A percentile compares a stretch with the other conserved stretches of the same genome.
Evolutionary conservation across 306 rosid species (phyloP).

Genomic region (Elaeagnus macrophylla): DNA sequence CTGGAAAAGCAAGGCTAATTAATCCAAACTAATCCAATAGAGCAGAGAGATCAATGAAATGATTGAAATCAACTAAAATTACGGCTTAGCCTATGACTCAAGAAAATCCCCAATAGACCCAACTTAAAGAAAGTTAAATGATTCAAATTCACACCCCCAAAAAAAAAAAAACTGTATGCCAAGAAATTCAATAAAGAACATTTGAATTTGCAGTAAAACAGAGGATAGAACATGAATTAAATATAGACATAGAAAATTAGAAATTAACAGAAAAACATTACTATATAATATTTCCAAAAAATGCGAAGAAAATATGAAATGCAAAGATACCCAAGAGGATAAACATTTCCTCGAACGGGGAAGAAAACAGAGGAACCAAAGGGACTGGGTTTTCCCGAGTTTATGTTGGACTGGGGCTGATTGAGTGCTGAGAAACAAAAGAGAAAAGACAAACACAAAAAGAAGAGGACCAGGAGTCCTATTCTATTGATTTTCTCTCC

Average conservation of each 20-base stretch:
- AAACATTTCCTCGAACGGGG: constrained; percentile 57
- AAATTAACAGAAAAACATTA: neutral
- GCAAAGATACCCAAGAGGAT: constrained; percentile 62
- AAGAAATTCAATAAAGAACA: too few relatives aligned
- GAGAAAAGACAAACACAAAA: constrained; percentile 26
- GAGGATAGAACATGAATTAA: too few relatives aligned
- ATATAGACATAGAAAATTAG: neutral
- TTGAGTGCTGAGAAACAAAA: constrained; percentile 26
- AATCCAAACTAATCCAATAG: too few relatives aligned
- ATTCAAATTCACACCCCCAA: too few relatives aligned
- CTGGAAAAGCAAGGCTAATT: too few relatives aligned
- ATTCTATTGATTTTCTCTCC: constrained; percentile 13
- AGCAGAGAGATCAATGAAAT: too few relatives aligned
- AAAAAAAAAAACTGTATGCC: too few relatives aligned
- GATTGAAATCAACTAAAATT: too few relatives aligned
- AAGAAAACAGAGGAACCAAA: constrained; percentile 26
- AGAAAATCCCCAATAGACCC: too few relatives aligned
- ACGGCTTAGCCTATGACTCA: too few relatives aligned
- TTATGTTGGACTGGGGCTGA: constrained; percentile 13
- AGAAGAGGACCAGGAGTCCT: constrained; percentile 13
- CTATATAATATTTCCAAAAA: neutral
- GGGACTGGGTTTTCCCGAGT: neutral
- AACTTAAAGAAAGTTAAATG: too few relatives aligned
- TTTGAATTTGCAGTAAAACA: too few relatives aligned
- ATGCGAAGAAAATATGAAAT: neutral